phyloP scores from a whole-genome alignment of 257 asterid species.

The Solanum bulbocastanum region DNA sequence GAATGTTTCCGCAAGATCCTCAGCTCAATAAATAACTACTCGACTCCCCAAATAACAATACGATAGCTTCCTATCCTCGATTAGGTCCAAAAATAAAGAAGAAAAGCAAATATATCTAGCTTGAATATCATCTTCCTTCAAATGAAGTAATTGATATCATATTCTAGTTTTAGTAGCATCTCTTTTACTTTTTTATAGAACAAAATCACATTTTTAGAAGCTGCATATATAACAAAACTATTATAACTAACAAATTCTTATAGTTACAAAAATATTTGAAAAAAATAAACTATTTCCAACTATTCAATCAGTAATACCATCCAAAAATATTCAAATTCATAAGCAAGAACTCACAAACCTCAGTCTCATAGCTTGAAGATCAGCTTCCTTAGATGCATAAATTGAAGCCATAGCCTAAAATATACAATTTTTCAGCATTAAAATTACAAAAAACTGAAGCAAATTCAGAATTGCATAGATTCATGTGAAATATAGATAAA shows the following conservation, averaged over 20 bases:
- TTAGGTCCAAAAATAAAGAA: neutral
- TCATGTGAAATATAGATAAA: neutral
- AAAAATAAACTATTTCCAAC: neutral
- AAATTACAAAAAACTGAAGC: neutral
- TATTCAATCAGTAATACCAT: neutral
- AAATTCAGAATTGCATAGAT: neutral
- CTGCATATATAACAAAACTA: neutral
- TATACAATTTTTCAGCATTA: neutral
- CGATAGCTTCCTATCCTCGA: neutral
- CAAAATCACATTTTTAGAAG: neutral
- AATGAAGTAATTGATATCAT: conserved; percentile 67
- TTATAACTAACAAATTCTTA: neutral
- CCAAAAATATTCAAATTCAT: neutral
- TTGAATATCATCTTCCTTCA: conserved; percentile 71
- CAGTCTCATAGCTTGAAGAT: conserved; percentile 83
- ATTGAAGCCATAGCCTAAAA: conserved; percentile 96
- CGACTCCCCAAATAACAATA: neutral
- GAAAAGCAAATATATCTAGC: conserved; percentile 51
- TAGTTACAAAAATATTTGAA: neutral
- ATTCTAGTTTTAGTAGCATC: conserved; percentile 23
- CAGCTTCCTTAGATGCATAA: conserved; percentile 79
- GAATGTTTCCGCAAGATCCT: neutral
- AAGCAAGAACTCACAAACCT: conserved; percentile 26
- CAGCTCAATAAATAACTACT: neutral
- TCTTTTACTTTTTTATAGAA: neutral